These are phyloP conservation scores for Malus asiatica DNA, from an alignment of 306 rosid genomes.

Conservation along the genomic window DNA sequence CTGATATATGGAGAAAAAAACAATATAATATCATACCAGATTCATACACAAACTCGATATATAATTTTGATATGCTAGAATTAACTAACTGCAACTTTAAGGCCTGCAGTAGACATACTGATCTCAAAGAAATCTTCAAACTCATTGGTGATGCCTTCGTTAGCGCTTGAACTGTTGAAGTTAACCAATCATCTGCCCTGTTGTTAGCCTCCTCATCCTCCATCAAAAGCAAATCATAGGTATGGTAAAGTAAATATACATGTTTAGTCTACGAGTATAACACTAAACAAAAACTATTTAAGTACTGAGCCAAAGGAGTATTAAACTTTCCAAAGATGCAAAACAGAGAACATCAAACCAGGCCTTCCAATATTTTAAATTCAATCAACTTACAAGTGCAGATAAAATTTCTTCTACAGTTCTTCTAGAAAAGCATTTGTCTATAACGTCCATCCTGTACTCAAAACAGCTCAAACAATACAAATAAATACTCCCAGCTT, in stretches of 20 bases:
- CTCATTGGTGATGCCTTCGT: slow-evolving; percentile 79
- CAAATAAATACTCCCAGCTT: neutral
- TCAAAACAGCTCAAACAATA: slow-evolving; percentile 10
- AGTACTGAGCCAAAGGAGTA: neutral
- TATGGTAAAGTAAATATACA: slow-evolving; percentile 12
- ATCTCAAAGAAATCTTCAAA: slow-evolving; percentile 70
- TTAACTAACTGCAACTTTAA: neutral
- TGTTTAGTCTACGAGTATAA: slow-evolving; percentile 2
- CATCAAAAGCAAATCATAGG: slow-evolving; percentile 31
- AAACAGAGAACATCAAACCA: neutral
- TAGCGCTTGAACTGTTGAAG: slow-evolving; percentile 49
- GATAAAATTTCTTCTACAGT: slow-evolving; percentile 65
- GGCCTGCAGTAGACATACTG: slow-evolving; percentile 34
- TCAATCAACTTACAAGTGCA: slow-evolving; percentile 60
- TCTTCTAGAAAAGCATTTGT: slow-evolving; percentile 73
- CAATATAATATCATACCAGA: neutral
- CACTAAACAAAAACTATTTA: neutral
- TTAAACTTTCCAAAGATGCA: neutral
- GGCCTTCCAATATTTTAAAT: neutral
- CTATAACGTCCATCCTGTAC: slow-evolving; percentile 65
- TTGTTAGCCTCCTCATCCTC: slow-evolving; percentile 52
- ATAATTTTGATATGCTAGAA: neutral
- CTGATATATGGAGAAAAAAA: neutral
- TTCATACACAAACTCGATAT: neutral
- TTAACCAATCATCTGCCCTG: slow-evolving; percentile 50